phyloP scores from a whole-genome alignment of 306 rosid species.

The Malus fusca region DNA sequence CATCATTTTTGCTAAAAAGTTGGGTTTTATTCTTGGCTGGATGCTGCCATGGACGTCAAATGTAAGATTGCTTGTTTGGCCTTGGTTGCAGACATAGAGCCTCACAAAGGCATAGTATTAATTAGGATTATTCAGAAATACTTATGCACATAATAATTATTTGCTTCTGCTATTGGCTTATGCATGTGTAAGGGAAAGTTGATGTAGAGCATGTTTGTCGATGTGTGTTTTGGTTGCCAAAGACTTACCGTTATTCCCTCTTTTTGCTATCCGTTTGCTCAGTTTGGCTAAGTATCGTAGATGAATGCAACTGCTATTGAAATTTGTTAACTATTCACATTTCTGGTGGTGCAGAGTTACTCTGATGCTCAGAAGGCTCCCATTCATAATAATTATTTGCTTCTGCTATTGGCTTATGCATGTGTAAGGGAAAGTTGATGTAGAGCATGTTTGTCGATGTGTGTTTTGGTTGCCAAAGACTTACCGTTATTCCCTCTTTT shows the following conservation, averaged over 20 bases:
- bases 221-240: neutral
- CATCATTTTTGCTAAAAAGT: neutral
- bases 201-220: neutral
- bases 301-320: neutral
- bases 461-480: neutral
- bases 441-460: neutral
- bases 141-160: neutral
- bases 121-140: too few relatives aligned
- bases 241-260: neutral
- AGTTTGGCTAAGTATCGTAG: neutral
- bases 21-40: neutral
- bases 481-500: neutral
- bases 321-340: neutral
- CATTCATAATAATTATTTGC: constrained; percentile 62
- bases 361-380: constrained; percentile 90
- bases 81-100: neutral
- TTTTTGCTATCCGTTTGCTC: neutral
- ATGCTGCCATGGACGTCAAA: neutral
- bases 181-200: neutral
- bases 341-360: constrained; percentile 54
- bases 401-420: neutral
- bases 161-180: too few relatives aligned
- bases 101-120: neutral
- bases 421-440: neutral
- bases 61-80: neutral